phyloP scores from a whole-genome alignment of 371 early-diverging fungal genomes.

The Mucor sp. region DNA sequence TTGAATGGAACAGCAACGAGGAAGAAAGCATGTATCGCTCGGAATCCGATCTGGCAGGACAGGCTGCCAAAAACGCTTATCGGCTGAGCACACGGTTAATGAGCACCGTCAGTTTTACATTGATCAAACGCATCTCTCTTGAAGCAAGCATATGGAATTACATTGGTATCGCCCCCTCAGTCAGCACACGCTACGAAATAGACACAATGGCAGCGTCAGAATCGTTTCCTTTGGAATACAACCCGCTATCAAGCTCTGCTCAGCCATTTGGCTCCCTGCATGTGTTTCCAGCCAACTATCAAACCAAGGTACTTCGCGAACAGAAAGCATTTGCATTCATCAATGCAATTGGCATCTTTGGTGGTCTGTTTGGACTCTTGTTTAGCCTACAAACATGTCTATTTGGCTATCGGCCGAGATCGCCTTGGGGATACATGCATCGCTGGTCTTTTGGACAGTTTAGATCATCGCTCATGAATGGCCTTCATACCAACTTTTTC shows the following conservation, averaged over 20 bases:
- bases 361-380: constrained; percentile 18
- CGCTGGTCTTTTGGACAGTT: constrained; percentile 31
- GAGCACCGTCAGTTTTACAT: constrained; percentile 10
- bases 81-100: constrained; percentile 1
- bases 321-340: constrained; percentile 20
- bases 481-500: constrained; percentile 19
- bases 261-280: constrained; percentile 20
- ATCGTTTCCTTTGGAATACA: constrained; percentile 3
- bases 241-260: neutral
- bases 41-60: neutral
- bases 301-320: constrained; percentile 15
- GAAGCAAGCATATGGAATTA: constrained; percentile 20
- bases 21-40: neutral
- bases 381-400: constrained; percentile 22
- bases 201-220: constrained; percentile 18
- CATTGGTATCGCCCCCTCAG: constrained; percentile 17
- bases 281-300: constrained; percentile 9
- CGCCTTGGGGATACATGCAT: constrained; percentile 28
- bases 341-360: constrained; percentile 26
- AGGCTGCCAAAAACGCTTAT: neutral
- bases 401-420: constrained; percentile 26
- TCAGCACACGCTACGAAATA: constrained; percentile 9
- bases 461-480: constrained; percentile 15
- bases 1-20: neutral
- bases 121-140: constrained; percentile 12